Percentiles rank a stretch among this genome's conserved stretches.
phyloP scores from a whole-genome alignment of 2,329 filamentous ascomycete genomes.

The Phialocephala subalpina region DNA sequence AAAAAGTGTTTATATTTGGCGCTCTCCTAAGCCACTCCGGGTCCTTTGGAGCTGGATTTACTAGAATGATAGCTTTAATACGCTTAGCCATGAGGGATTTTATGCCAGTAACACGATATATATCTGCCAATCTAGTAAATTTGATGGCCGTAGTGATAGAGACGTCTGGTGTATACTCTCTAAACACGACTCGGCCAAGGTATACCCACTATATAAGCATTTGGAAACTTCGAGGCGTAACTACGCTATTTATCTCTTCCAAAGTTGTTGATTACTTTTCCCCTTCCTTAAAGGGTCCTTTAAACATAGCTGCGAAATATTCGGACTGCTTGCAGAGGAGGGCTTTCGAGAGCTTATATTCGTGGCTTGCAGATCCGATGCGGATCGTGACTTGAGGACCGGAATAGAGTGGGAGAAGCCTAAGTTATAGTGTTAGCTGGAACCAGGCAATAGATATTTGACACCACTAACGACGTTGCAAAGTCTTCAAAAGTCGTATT shows the following conservation, averaged over 20 bases:
- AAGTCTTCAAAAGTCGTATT: too few relatives aligned
- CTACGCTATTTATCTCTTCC: slow-evolving; percentile 30
- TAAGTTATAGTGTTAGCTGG: slow-evolving; percentile 14
- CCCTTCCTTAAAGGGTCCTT: slow-evolving; percentile 29
- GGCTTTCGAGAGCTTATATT: slow-evolving; percentile 29
- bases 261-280: slow-evolving; percentile 28
- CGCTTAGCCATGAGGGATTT: background rate
- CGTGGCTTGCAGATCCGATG: slow-evolving; percentile 27
- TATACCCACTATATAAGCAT: slow-evolving; percentile 28
- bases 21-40: too few relatives aligned
- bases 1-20: too few relatives aligned
- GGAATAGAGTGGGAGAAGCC: slow-evolving; percentile 28
- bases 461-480: too few relatives aligned
- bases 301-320: slow-evolving; percentile 32
- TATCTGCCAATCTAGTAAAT: background rate
- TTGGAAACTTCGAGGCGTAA: slow-evolving; percentile 30
- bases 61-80: too few relatives aligned
- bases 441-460: background rate
- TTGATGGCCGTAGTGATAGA: background rate
- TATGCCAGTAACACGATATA: background rate
- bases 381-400: slow-evolving; percentile 29
- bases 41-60: too few relatives aligned
- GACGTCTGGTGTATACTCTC: too few relatives aligned
- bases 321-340: slow-evolving; percentile 27
- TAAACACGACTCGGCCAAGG: slow-evolving; percentile 20